Evolutionary conservation across 2,329 filamentous ascomycete species (phyloP), one percentile per base, ranked within the genome.

Genomic region (Beauveria bassiana): DNA sequence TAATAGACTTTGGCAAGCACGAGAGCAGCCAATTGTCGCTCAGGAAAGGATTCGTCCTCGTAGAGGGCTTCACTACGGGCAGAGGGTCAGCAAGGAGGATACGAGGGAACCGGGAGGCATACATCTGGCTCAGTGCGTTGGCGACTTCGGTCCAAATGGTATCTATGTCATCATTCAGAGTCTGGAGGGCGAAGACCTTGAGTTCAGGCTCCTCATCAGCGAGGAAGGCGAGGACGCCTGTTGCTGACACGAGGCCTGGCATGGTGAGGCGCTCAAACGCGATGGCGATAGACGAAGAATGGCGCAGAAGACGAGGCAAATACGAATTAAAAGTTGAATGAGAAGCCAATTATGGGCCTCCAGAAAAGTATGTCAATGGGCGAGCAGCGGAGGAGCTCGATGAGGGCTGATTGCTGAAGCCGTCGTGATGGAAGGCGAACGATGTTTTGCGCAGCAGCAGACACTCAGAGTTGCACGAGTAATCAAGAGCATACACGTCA

Each of bases 1-100:
- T 98, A 99, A 80, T 98, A 99, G 68, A 98, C 92, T 82, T 99
- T 99, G 68, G 95, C 90, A 49, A 96, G 89, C 60, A 99, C 92
- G 55, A 99, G 83, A 59, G 95, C 95, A 61, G 95, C 95, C 61
- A 99, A 87, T 74, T 95, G 90, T 71, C 93, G 91, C 75, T 99
- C 90, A 54, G 93, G 90, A 71, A 99, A 99, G 64, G 85, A 84
- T 70, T 96, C 91, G 78, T 99, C 93, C 82, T 99, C 95, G 77
- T 96, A 99, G 56, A 99, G 86, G 61, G 91, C 91, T 84, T 99
- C 95, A 78, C 93, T 98, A 72, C 64, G 62, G 51, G 55, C 26
- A 58, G 60, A 64, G 62, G 68, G 65, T 63, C 24, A 34, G 59
- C 49, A 38, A 63, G 49, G 22, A 56, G n/a, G 53, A 43, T 56